Evolutionary conservation across 441 rosid genomes (phyloP), one percentile per base, ranked within the genome.

Genomic region (Macaranga tanarius): DNA sequence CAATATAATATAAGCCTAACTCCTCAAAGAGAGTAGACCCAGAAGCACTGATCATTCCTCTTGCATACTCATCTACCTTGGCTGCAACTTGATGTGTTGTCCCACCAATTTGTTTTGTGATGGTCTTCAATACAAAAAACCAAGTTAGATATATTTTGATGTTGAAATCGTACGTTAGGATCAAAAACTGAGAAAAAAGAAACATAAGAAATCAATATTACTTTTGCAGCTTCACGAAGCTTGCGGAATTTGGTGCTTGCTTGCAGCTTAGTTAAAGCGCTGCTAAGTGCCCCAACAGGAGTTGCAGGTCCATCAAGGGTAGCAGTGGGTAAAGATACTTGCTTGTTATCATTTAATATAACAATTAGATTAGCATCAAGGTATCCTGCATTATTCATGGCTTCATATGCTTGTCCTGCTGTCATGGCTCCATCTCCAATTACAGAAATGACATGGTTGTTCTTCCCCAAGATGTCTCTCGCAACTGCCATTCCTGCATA

Each of bases 401-500:
- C 76, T 57, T 73, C 76, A 28, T 28, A 28, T 28, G 31, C 31
- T 28, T 28, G 31, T 28, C 31, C 31, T 28, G 31, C 31, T 28
- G 77, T 74, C 77, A 74, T 74, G 23, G 77, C 77, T 19, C 77
- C 77, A 28, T 74, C 77, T 15, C 77, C 77, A 2, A 74, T 67
- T 17, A 74, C 67, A 3, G 77, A 62, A 60, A 75, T 60, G 28
- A 75, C 77, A 52, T 75, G 45, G 40, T 75, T 69, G 45, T 54
- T n/a, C 25, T 54, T 68, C 34, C 77, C 77, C 10, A 51, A 3
- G 10, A 75, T 52, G 26, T 75, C 73, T 62, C 77, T 68, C 0
- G 64, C 77, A 40, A 75, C 77, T 10, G 77, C 73, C 77, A 75
- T 90, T 16, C 92, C 95, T 89, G 50, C 28, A 58, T 51, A 25